Conservation (phyloP, 306 rosid genomes). For the Comarum palustre region DNA sequence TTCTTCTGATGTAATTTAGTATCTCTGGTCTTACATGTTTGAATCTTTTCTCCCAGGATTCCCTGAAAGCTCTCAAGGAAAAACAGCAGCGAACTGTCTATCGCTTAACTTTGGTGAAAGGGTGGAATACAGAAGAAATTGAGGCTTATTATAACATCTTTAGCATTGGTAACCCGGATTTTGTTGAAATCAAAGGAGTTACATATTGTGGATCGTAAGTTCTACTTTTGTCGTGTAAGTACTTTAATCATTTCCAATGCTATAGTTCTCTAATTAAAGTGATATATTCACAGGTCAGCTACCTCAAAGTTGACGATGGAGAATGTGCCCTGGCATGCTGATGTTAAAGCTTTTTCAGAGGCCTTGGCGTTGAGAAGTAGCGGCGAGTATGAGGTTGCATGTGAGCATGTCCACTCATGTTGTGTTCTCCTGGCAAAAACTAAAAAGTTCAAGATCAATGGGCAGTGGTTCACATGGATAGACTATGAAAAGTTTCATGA, state of each 20-base stretch:
- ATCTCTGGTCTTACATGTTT: slow-evolving; percentile 14
- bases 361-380: slow-evolving; percentile 71
- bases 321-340: slow-evolving; percentile 99
- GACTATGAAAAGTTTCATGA: slow-evolving; percentile 90
- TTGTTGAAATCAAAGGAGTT: slow-evolving; percentile 95
- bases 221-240: not conserved
- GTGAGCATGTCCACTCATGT: slow-evolving; percentile 95
- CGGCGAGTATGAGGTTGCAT: slow-evolving; percentile 88
- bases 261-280: slow-evolving; percentile 26
- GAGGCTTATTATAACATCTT: slow-evolving; percentile 87
- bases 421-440: slow-evolving; percentile 89
- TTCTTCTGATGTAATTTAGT: slow-evolving; percentile 13
- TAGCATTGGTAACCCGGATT: slow-evolving; percentile 80
- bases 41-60: slow-evolving; percentile 55
- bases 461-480: slow-evolving; percentile 94
- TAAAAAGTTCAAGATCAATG: slow-evolving; percentile 78
- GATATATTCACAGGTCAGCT: slow-evolving; percentile 56
- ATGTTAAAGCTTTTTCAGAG: slow-evolving; percentile 85
- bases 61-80: slow-evolving; percentile 70
- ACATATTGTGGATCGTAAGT: slow-evolving; percentile 98
- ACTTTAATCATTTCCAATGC: slow-evolving; percentile 8
- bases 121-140: slow-evolving; percentile 88
- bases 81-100: slow-evolving; percentile 97
- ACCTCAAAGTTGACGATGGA: slow-evolving; percentile 97
- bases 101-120: slow-evolving; percentile 90